Base-by-base conservation (phyloP, 140 eudicot species). In the Ambrosia hybrid region DNA sequence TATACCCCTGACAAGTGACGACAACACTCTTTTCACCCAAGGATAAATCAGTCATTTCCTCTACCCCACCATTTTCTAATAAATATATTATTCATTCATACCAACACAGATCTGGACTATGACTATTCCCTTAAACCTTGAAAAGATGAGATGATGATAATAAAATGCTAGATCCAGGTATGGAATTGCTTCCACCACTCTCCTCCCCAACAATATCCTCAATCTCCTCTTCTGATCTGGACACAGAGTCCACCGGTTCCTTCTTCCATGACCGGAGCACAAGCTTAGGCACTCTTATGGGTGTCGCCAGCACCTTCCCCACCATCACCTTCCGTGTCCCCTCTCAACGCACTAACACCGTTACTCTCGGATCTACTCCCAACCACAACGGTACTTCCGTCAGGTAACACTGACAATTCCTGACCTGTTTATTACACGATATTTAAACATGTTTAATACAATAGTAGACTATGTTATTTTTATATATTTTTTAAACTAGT, bases 181-280 rank as follows among this genome's bases (percentile, higher is more conserved):
- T 77, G 79, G 91, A 83, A 59, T 57, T 90, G 66, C 72, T 83
- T 63, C 96, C 84, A 30, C 86, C 84, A 70, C 84, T 82, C 43
- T 83, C 87, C 12, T 90, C 97, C 6, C 97, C 97, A 30, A 85
- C 90, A 48, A 76, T 69, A 26, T 90, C 97, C 45, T 87, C 95
- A 34, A 46, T 83, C 70, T 90, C 97, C 1, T 90, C 95, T 12
- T 90, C 95, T 58, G 97, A 88, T 90, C 90, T 90, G 56, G 95
- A 90, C 82, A 87, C 95, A 0, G 91, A 87, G 85, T 90, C 97
- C 1, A 87, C 97, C 57, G 95, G 95, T 0, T 90, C 97, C 10
- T 90, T 90, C 72, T 90, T 90, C 84, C 97, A 77, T 46, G 97
- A 90, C 78, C 84, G 95, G 46, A 87, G 95, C 84, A 90, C 92